Percentiles rank a stretch among this genome's conserved stretches.
phyloP scores from a whole-genome alignment of 352 stramenopile genomes.

The Pythium brachiatum region DNA sequence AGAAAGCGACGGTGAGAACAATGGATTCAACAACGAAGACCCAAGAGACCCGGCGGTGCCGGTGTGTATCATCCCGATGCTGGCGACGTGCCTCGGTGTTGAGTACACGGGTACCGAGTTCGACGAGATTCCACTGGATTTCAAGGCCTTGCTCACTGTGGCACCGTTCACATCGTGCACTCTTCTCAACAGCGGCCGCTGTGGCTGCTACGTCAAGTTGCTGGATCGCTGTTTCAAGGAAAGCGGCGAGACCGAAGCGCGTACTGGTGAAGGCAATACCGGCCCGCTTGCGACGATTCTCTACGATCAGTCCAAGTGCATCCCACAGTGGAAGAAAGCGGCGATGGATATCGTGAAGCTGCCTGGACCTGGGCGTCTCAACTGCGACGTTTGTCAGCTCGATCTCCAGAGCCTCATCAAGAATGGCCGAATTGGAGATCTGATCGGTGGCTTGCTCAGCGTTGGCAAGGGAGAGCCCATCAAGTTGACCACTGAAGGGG shows the following conservation, averaged over 20 bases:
- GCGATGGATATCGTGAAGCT: slow-evolving; percentile 62
- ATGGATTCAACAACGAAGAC: slow-evolving; percentile 24
- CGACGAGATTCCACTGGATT: slow-evolving; percentile 59
- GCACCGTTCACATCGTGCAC: slow-evolving; percentile 68
- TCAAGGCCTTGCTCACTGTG: slow-evolving; percentile 57
- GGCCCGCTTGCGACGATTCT: slow-evolving; percentile 23
- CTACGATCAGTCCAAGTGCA: slow-evolving; percentile 65
- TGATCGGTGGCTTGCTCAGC: slow-evolving; percentile 45
- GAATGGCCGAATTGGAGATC: slow-evolving; percentile 57
- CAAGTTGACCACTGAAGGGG: slow-evolving; percentile 19
- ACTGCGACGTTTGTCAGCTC: slow-evolving; percentile 70
- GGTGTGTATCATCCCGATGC: slow-evolving; percentile 59
- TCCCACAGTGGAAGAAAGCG: slow-evolving; percentile 46
- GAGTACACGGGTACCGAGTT: slow-evolving; percentile 48
- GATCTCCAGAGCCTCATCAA: slow-evolving; percentile 57
- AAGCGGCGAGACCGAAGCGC: slow-evolving; percentile 33
- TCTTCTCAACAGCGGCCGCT: slow-evolving; percentile 43
- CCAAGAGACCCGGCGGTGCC: neutral
- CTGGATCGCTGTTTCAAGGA: slow-evolving; percentile 61
- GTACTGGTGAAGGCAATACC: slow-evolving; percentile 6
- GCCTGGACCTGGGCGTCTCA: slow-evolving; percentile 51
- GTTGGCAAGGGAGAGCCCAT: slow-evolving; percentile 38
- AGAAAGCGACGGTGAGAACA: slow-evolving; percentile 16
- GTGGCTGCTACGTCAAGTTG: slow-evolving; percentile 63
- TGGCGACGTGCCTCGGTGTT: slow-evolving; percentile 67